Conservation (phyloP, 345 rosid genomes). For the Gossypium herbaceum region DNA sequence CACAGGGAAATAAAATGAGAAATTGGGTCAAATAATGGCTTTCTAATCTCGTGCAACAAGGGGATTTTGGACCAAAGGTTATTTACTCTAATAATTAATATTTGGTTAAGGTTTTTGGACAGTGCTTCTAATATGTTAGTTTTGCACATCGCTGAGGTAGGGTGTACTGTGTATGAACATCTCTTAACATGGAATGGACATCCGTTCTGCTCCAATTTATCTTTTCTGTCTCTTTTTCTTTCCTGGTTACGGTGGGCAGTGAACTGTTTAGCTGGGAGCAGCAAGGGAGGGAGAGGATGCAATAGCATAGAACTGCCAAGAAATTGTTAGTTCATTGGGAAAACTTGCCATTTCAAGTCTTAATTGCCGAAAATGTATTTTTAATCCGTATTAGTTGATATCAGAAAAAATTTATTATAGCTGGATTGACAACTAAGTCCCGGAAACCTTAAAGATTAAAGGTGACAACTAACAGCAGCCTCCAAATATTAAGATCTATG, state of each 20-base stretch:
- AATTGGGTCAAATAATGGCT: background rate
- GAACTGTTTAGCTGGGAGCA: background rate
- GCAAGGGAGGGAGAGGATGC: background rate
- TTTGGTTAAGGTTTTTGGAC: background rate
- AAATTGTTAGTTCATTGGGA: background rate
- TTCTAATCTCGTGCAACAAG: background rate
- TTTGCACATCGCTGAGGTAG: too few species aligned
- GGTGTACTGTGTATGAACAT: background rate
- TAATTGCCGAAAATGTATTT: background rate
- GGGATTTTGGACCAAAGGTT: background rate
- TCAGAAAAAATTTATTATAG: background rate
- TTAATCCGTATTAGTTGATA: background rate
- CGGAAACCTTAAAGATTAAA: background rate
- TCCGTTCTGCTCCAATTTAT: background rate
- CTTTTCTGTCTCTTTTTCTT: background rate
- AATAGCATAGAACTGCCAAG: background rate
- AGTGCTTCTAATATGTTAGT: too few species aligned
- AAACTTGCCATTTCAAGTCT: background rate
- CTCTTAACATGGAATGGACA: background rate
- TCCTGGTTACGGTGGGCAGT: background rate
- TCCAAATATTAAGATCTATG: background rate
- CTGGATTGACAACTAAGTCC: background rate
- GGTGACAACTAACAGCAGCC: background rate
- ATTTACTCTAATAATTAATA: background rate
- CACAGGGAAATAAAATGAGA: background rate